Base-by-base conservation (phyloP, 768 basidiomycete species). In the Amanita fuliginea region DNA sequence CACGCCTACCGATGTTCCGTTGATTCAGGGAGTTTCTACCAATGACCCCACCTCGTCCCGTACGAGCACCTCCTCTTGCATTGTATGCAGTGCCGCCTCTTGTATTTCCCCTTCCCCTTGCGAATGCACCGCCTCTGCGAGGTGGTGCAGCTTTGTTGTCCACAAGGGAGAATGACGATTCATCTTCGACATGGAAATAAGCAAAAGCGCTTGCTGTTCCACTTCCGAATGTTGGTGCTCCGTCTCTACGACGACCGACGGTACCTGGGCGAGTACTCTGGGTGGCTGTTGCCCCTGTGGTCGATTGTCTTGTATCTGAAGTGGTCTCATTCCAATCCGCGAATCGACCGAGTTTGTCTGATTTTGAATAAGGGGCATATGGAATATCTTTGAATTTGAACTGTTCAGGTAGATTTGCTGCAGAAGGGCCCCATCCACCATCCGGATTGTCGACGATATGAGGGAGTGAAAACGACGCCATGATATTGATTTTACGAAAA, bases 361-460 rank as follows among this genome's bases (percentile, higher is more conserved):
- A 83, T 80, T 99, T 99, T 68, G 92, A 92, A 76, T 90, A 98
- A 4, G 94, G 94, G 0, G 95, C 94, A 62, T 98, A 99, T 41
- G 96, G 96, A 53, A 98, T 96, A 59, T 97, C 96, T 67, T 90
- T 92, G 77, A 96, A 96, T 68, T 94, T 93, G 71, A 95, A 97
- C 55, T 91, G 83, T 40, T 85, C 74, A 1, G 95, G 93, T 18
- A 94, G 71, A 64, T 87, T 85, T 2, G 70, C 75, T 0, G 83
- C 77, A 3, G 84, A 79, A 5, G 92, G 89, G 1, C 91, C 91
- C 94, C 94, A 97, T 48, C 89, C 87, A 30, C 89, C 91, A 58
- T 94, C 92, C 34, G 85, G 83, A 67, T 90, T 93, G 64, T 95
- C 92, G 66, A 88, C 77, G 55, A 97, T 91, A 1, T 77, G 76